Evolutionary conservation across 2,329 filamentous ascomycete species (phyloP).

Genomic region (Beauveria scarabaeidicola): DNA sequence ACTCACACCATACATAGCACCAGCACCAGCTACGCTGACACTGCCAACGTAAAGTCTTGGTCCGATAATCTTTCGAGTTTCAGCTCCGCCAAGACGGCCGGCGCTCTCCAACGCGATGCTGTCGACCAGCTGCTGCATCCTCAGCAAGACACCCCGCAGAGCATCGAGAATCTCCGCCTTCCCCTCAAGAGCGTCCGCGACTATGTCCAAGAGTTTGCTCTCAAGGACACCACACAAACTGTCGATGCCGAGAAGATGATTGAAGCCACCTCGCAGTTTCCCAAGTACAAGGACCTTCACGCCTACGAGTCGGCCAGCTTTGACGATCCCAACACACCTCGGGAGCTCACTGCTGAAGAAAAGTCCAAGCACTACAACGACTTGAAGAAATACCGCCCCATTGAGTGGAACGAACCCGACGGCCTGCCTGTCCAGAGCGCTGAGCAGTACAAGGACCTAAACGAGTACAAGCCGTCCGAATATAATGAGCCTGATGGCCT

Average conservation of each 20-base stretch:
- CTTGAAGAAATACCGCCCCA: slow-evolving; percentile 19
- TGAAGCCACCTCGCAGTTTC: slow-evolving; percentile 18
- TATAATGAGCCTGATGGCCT: slow-evolving; percentile 21
- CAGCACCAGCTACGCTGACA: slow-evolving; percentile 27
- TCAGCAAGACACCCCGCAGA: slow-evolving; percentile 15
- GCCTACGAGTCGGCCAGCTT: slow-evolving; percentile 24
- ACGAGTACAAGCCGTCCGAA: slow-evolving; percentile 20
- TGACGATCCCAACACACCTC: slow-evolving; percentile 21
- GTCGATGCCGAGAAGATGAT: slow-evolving; percentile 17
- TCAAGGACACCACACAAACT: slow-evolving; percentile 12
- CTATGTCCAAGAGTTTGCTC: slow-evolving; percentile 19
- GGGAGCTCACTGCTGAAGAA: slow-evolving; percentile 20
- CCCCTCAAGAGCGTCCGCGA: slow-evolving; percentile 27
- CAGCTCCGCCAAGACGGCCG: slow-evolving; percentile 33
- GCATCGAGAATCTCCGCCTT: slow-evolving; percentile 22
- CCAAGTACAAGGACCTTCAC: slow-evolving; percentile 29
- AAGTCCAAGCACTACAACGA: slow-evolving; percentile 22
- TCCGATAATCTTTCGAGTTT: slow-evolving; percentile 28
- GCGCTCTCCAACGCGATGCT: slow-evolving; percentile 36
- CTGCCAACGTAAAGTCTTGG: slow-evolving; percentile 27
- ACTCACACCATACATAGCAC: slow-evolving; percentile 23
- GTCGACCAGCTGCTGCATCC: slow-evolving; percentile 35
- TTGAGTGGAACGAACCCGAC: slow-evolving; percentile 17
- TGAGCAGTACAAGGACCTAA: slow-evolving; percentile 22
- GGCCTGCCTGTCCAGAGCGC: slow-evolving; percentile 3